Evolutionary conservation across 768 basidiomycete genomes (phyloP).

Genomic region (Infundibulicybe gibba): DNA sequence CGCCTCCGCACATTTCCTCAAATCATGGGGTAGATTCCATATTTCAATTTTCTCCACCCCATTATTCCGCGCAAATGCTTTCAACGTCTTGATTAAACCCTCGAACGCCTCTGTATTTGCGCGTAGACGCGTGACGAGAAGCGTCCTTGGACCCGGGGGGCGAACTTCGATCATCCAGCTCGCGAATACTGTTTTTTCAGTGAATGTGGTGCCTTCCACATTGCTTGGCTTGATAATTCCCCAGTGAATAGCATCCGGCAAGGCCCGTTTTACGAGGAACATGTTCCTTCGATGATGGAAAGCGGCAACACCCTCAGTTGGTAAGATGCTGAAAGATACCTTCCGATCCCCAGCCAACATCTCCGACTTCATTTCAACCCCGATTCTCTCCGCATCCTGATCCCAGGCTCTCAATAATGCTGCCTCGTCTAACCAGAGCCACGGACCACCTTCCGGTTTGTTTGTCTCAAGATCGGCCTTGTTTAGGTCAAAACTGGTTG

Average conservation of each 20-base stretch:
- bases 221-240: conserved; percentile 15
- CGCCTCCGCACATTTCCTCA: conserved; percentile 20
- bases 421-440: conserved; percentile 31
- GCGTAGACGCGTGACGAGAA: conserved; percentile 43
- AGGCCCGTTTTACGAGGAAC: conserved; percentile 12
- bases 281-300: conserved; percentile 33
- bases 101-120: conserved; percentile 24
- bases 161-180: conserved; percentile 41
- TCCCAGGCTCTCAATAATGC: conserved; percentile 34
- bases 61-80: conserved; percentile 27
- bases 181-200: conserved; percentile 23
- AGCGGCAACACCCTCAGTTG: conserved; percentile 42
- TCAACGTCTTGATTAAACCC: conserved; percentile 28
- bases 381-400: conserved; percentile 24
- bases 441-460: not conserved
- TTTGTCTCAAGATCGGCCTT: not conserved
- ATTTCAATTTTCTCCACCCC: conserved; percentile 37
- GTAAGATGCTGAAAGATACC: conserved; percentile 35
- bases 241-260: conserved; percentile 19
- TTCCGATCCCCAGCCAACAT: no score
- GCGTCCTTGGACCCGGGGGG: conserved; percentile 23
- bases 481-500: conserved; percentile 36
- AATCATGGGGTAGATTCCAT: conserved; percentile 38
- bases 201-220: not conserved
- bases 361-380: not conserved